Base-by-base conservation (phyloP, 371 early-diverging fungal genomes). In the Choanephora cucurbitarum region DNA sequence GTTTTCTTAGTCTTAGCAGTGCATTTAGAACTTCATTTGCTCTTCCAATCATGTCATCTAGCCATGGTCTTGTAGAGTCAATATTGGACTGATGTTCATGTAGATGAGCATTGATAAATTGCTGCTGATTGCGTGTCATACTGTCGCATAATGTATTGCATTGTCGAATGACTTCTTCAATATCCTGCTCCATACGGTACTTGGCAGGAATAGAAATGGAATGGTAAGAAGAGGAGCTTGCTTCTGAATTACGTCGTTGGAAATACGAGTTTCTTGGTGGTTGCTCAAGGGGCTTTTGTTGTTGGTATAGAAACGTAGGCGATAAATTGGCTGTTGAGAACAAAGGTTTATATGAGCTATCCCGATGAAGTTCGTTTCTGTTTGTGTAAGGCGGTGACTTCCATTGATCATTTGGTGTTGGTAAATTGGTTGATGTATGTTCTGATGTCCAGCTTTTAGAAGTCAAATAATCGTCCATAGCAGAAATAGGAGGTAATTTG, bases 1-100 rank as follows among this genome's bases (percentile, higher is more conserved):
- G 70, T 46, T 77, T 77, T 22, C 73, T 61, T n/a, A 77, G 50
- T 23, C 73, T 61, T 45, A 73, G 55, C 24, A 77, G 55, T 19
- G 73, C 73, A 65, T 77, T 73, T 1, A 77, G 52, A 3, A 77
- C 63, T 42, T 77, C 64, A 34, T 77, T 77, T 2, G 77, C 71
- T 52, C 64, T 66, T 5, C 57, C 53, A 48, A 77, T 71, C 77
- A 77, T 73, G 19, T 77, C 73, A 43, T 77, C 73, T 42, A 77
- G 34, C 73, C 73, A 73, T 28, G 77, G 77, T 19, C 52, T 28
- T 28, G 28, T 28, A 28, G 45, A 21, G 46, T 58, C 28, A 43
- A 43, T 13, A 33, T 32, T 19, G 52, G 39, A 34, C 57, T 46
- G 13, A 31, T 47, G n/a, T 52, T 43, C 28, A 7, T 28, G 28